These are phyloP conservation scores for Xylariaceae sp. DNA, from an alignment of 2,329 filamentous ascomycete genomes.

Conservation along the genomic window DNA sequence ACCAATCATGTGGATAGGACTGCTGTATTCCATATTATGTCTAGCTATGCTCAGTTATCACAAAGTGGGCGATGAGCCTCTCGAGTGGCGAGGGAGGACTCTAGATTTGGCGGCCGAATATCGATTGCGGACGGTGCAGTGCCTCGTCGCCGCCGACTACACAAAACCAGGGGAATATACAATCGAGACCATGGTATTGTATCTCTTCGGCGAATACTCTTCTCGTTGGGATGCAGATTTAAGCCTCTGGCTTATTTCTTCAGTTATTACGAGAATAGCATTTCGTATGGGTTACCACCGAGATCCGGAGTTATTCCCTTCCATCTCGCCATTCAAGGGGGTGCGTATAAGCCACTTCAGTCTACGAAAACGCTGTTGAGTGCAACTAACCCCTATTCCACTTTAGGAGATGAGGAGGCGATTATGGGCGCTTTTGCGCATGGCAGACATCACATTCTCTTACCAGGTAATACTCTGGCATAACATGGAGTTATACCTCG, in stretches of 20 bases:
- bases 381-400: conserved; percentile 14
- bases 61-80: conserved; percentile 72
- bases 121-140: conserved; percentile 69
- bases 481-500: not conserved
- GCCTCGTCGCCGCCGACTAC: conserved; percentile 69
- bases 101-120: conserved; percentile 59
- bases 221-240: conserved; percentile 69
- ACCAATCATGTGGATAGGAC: conserved; percentile 70
- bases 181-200: conserved; percentile 71
- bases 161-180: conserved; percentile 69
- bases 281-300: conserved; percentile 73
- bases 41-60: conserved; percentile 75
- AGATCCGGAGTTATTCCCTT: conserved; percentile 68
- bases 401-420: conserved; percentile 63
- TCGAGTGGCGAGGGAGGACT: conserved; percentile 66
- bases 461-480: conserved; percentile 56
- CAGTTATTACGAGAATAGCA: conserved; percentile 51
- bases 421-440: conserved; percentile 65
- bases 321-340: conserved; percentile 66
- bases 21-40: conserved; percentile 71
- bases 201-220: conserved; percentile 70
- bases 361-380: not conserved
- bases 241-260: conserved; percentile 56
- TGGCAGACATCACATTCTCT: conserved; percentile 71
- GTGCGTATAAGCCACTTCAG: conserved; percentile 36